phyloP scores from a whole-genome alignment of 306 rosid species.

The Pueraria montana region DNA sequence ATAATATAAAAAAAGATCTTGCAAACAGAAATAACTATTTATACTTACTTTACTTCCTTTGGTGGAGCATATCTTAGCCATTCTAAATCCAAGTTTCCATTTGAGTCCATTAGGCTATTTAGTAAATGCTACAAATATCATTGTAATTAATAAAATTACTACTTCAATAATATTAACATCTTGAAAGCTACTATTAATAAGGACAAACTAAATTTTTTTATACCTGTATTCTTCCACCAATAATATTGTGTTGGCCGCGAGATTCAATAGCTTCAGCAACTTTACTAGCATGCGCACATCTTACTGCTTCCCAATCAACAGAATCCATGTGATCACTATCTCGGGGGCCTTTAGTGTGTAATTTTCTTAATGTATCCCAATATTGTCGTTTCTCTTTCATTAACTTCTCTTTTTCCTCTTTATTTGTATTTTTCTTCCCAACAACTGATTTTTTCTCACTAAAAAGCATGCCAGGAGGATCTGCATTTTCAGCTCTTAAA shows the following conservation, averaged over 20 bases:
- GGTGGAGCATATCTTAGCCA: slow-evolving; percentile 79
- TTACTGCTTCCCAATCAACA: slow-evolving; percentile 74
- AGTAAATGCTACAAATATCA: slow-evolving; percentile 61
- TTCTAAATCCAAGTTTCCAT: slow-evolving; percentile 67
- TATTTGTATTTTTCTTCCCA: not conserved
- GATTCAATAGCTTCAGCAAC: slow-evolving; percentile 60
- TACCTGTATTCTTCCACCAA: slow-evolving; percentile 68
- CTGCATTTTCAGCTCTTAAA: not conserved
- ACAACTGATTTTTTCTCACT: not conserved
- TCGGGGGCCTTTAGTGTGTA: not conserved
- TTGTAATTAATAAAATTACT: not conserved
- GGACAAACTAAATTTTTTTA: not conserved
- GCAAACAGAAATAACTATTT: not conserved
- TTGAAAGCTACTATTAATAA: not conserved
- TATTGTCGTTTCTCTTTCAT: slow-evolving; percentile 26
- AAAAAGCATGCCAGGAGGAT: not conserved
- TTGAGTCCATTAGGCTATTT: slow-evolving; percentile 46
- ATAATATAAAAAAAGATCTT: not conserved
- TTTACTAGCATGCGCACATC: slow-evolving; percentile 45
- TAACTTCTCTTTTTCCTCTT: slow-evolving; percentile 40
- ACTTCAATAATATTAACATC: not conserved
- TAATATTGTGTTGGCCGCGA: slow-evolving; percentile 72
- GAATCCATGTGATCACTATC: slow-evolving; percentile 53
- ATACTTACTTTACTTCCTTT: slow-evolving; percentile 55
- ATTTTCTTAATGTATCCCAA: slow-evolving; percentile 64